Evolutionary conservation across 208 protist genomes (phyloP), one percentile per base, ranked within the genome.

Genomic region (Leishmania lainsoni): DNA sequence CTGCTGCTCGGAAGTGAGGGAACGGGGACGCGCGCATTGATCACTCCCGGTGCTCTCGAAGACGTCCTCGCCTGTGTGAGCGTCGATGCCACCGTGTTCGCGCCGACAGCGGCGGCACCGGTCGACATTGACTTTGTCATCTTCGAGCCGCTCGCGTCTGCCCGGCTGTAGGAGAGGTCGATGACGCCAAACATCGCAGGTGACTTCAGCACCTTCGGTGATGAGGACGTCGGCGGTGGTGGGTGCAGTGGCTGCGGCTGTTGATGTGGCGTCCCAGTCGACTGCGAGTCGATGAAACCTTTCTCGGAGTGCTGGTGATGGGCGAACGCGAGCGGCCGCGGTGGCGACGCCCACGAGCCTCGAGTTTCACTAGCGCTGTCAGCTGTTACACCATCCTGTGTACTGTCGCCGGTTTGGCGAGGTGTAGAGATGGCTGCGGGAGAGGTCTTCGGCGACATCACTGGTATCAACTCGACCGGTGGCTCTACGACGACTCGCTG

Each of bases 101-200:
- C 56, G 49, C 32, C 32, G 58, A 72, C 39, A 54, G 42, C 45
- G 29, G 78, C 39, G 8, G 42, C 26, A 32, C 52, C 78, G 9
- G 51, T n/a, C 29, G n/a, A 32, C 12, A 45, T 39, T 0, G 52
- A 0, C 45, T 56, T 29, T 22, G 59, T 48, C 58, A 32, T 49
- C 58, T 69, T 78, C 42, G 58, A 70, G 52, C 75, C 58, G 42
- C 75, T 48, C 2, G 71, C 78, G 35, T 86, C 78, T 0, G 29
- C 51, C 32, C 72, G 77, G 3, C 71, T 45, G 66, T 69, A 86
- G n/a, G 82, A 78, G 42, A 82, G 73, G 29, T 80, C 74, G 73
- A 86, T 86, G 17, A 86, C 83, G 29, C 83, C 83, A 45, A 83
- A 86, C 83, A 86, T 86, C 51, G 79, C 83, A 10, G 83, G 83